Evolutionary conservation across 768 basidiomycete species (phyloP), one percentile per base, ranked within the genome.

Genomic region (Mycena capillaripes): DNA sequence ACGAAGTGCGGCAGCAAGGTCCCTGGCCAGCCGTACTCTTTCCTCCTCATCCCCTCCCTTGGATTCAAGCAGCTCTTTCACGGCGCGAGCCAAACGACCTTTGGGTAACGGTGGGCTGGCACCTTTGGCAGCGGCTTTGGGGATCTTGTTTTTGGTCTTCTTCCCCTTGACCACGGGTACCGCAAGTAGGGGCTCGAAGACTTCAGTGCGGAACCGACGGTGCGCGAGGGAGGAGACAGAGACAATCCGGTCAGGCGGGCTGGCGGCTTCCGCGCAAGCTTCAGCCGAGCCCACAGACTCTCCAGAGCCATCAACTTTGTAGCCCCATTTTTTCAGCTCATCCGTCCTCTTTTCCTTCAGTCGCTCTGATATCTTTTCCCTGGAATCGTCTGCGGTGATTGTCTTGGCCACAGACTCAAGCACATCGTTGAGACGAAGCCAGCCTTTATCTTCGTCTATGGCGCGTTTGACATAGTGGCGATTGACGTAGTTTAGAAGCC

Each of bases 381-480:
- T 88, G n/a, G 88, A 86, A 75, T 89, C 89, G 63, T 89, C 86
- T 42, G 81, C 77, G 55, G 82, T 81, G 57, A 88, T 82, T 25
- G 85, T 85, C 75, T 87, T 89, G 59, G 89, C 87, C 63, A 90
- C 87, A 29, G 88, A 87, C 76, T 91, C 88, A 71, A 93, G 80
- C 19, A 92, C 86, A 78, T 94, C 93, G 61, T 84, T 85, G 50
- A 94, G 82, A 34, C 91, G 88, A 48, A 94, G 85, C 93, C 93
- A 95, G 48, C 93, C 93, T 73, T 86, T 89, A 81, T 93, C 93
- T 80, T 95, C 93, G 80, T 95, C 93, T 19, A 92, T 84, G 53
- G 91, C 92, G 21, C 92, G 91, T 78, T 92, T 92, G 72, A 95
- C 91, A 78, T 88, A 89, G 76, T 90, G 89, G 42, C 89, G 82